These are phyloP conservation scores for Aspergillus coremiiformis DNA, from an alignment of 495 filamentous ascomycete species.

Conservation along the genomic window DNA sequence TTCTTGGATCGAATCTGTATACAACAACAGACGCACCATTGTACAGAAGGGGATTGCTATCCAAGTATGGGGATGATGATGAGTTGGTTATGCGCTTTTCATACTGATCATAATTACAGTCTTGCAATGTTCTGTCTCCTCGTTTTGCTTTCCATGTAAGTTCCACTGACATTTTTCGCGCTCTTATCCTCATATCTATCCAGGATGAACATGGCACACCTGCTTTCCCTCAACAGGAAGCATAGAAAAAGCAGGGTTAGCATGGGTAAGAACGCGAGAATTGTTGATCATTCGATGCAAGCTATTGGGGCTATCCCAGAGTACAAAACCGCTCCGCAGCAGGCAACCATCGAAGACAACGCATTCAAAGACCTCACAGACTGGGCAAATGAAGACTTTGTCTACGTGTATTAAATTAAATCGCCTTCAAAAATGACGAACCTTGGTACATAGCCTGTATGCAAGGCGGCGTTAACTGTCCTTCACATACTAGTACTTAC, in stretches of 20 bases:
- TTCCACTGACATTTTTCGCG: background rate
- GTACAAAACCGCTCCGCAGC: constrained; percentile 33
- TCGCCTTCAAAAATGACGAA: background rate
- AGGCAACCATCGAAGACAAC: constrained; percentile 43
- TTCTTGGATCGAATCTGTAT: constrained; percentile 54
- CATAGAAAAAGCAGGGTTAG: constrained; percentile 42
- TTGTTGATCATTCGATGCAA: constrained; percentile 34
- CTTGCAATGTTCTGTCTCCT: constrained; percentile 50
- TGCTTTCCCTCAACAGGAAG: constrained; percentile 43
- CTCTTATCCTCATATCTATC: background rate
- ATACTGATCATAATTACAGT: constrained; percentile 12
- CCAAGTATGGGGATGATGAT: constrained; percentile 36
- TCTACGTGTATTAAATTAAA: constrained; percentile 46
- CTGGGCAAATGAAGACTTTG: constrained; percentile 50
- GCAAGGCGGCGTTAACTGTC: background rate
- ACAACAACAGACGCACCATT: constrained; percentile 47
- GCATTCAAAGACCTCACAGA: constrained; percentile 49
- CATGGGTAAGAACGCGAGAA: constrained; percentile 43
- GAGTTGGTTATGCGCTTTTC: no score
- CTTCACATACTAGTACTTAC: no score
- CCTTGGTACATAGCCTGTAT: background rate
- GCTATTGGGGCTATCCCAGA: constrained; percentile 34
- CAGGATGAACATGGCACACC: constrained; percentile 37
- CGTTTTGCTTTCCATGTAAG: constrained; percentile 37
- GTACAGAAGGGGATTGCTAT: constrained; percentile 47